phyloP scores from a whole-genome alignment of 2,329 filamentous ascomycete genomes.

The Aspergillus fischeri region DNA sequence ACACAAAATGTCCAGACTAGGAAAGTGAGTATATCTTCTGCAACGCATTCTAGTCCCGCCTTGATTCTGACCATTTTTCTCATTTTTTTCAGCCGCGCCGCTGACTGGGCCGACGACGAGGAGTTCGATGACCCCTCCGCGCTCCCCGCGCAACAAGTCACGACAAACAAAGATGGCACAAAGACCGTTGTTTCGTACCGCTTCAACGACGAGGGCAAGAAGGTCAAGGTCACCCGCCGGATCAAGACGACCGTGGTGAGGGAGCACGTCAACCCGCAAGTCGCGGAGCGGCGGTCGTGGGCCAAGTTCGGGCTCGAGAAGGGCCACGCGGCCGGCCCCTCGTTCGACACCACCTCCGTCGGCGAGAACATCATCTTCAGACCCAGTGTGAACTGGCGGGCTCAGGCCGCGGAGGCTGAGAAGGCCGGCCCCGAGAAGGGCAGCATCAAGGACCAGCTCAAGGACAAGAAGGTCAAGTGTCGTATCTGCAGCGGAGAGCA shows the following conservation, averaged over 20 bases:
- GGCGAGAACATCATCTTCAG: conserved; percentile 98
- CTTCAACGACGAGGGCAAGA: conserved; percentile 88
- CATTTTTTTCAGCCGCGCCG: conserved; percentile 50
- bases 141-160: conserved; percentile 82
- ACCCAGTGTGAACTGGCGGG: conserved; percentile 90
- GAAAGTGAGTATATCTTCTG: conserved; percentile 36
- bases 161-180: conserved; percentile 96
- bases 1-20: conserved; percentile 45
- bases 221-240: conserved; percentile 94
- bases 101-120: conserved; percentile 92
- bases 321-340: conserved; percentile 77
- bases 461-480: conserved; percentile 99
- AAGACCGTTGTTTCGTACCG: conserved; percentile 91
- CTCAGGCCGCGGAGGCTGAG: conserved; percentile 70
- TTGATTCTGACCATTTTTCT: conserved; percentile 15
- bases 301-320: conserved; percentile 86
- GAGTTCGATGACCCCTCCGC: conserved; percentile 79
- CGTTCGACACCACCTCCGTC: conserved; percentile 83
- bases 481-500: conserved; percentile 98
- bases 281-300: conserved; percentile 92
- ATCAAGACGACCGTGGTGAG: conserved; percentile 89
- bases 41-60: background rate
- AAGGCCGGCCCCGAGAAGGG: conserved; percentile 53
- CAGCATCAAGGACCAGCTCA: conserved; percentile 65
- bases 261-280: conserved; percentile 91